Conservation (phyloP, 2,329 filamentous ascomycete species). For the Colletotrichum camelliae region DNA sequence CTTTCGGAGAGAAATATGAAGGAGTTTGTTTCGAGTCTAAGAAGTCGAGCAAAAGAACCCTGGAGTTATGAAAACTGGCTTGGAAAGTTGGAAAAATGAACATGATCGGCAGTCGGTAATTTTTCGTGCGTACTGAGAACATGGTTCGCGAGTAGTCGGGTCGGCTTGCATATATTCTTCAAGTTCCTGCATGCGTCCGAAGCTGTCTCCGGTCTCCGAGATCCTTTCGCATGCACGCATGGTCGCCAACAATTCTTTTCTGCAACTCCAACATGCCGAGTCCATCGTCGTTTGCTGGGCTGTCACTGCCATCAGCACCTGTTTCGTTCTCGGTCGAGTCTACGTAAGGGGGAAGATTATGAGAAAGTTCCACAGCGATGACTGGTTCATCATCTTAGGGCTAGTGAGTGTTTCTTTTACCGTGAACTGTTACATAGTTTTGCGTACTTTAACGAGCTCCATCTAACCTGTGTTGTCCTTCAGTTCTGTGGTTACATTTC, state of each 20-base stretch:
- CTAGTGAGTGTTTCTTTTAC: conserved; percentile 27
- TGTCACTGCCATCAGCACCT: conserved; percentile 30
- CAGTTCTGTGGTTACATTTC: conserved; percentile 23
- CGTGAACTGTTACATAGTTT: fast-evolving
- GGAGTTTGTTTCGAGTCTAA: neutral
- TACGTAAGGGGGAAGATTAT: conserved; percentile 33
- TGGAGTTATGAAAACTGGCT: neutral
- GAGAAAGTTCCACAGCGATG: conserved; percentile 38
- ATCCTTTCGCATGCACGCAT: too few relatives aligned
- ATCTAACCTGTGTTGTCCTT: neutral
- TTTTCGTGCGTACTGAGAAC: neutral
- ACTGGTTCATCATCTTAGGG: conserved; percentile 38
- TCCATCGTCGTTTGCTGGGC: conserved; percentile 32
- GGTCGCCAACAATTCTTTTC: neutral
- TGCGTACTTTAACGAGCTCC: neutral
- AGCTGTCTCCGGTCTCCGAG: neutral
- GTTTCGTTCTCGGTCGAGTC: conserved; percentile 33
- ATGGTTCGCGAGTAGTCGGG: neutral
- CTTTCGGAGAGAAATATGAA: neutral
- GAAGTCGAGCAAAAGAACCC: neutral
- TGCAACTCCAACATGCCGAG: neutral
- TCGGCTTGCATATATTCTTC: neutral
- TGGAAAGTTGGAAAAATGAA: neutral
- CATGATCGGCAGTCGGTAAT: neutral
- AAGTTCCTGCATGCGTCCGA: neutral